phyloP scores from a whole-genome alignment of 345 rosid genomes.

The Zanthoxylum bungeanum region DNA sequence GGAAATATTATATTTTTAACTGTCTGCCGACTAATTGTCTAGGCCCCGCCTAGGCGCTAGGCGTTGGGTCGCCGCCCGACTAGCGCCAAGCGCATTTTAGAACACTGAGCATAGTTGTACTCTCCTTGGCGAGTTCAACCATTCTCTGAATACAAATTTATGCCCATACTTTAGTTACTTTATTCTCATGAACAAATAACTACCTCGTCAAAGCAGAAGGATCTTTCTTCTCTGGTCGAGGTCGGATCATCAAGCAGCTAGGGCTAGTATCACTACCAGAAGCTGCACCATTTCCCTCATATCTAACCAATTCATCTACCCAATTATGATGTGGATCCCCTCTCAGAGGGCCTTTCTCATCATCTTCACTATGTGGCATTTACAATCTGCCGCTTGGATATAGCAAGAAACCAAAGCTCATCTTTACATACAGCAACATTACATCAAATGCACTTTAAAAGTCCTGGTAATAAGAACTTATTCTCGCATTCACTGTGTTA shows the following conservation, averaged over 20 bases:
- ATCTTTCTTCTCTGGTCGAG: too few species aligned
- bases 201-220: slow-evolving; percentile 79
- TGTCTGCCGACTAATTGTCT: too few species aligned
- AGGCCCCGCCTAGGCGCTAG: too few species aligned
- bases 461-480: background rate
- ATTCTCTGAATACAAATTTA: slow-evolving; percentile 87
- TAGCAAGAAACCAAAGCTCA: background rate
- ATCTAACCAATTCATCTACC: slow-evolving; percentile 94
- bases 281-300: slow-evolving; percentile 67
- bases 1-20: too few species aligned
- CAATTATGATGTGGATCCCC: slow-evolving; percentile 73
- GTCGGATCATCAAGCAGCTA: too few species aligned
- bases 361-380: slow-evolving; percentile 45
- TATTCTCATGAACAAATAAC: background rate
- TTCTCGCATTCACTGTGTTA: background rate
- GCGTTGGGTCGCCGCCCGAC: too few species aligned
- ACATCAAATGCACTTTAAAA: background rate
- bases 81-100: too few species aligned
- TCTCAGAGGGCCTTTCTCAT: slow-evolving; percentile 54
- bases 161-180: slow-evolving; percentile 69
- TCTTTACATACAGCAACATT: background rate
- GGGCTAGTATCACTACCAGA: too few species aligned
- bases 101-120: slow-evolving; percentile 80
- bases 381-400: slow-evolving; percentile 52
- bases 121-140: slow-evolving; percentile 90